Evolutionary conservation across 176 grass and related monocot species (phyloP).

Genomic region (Oryza meridionalis): DNA sequence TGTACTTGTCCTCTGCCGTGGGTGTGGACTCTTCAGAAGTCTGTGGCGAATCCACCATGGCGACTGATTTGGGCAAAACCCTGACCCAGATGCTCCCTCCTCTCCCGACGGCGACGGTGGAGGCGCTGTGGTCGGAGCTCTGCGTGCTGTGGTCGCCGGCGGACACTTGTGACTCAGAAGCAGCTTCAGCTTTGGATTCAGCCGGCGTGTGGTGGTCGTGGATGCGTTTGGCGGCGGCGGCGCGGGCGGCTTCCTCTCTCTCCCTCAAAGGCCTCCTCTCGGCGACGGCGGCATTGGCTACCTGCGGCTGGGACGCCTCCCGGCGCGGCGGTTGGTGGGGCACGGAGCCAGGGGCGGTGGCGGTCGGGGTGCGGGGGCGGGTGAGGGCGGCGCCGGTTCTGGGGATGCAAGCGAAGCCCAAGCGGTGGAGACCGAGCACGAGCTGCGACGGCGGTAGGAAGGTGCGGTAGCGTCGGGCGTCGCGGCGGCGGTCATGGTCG

Average conservation of each 20-base stretch:
- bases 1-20: conserved; percentile 38
- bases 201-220: not conserved
- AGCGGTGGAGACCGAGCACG: conserved; percentile 27
- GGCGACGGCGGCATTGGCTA: not conserved
- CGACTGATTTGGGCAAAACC: conserved; percentile 7
- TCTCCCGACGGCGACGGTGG: conserved; percentile 10
- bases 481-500: conserved; percentile 29
- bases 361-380: not conserved
- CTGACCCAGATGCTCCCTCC: conserved; percentile 31
- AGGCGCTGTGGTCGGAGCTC: conserved; percentile 3
- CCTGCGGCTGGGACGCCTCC: not conserved
- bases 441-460: conserved; percentile 11
- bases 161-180: not conserved
- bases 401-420: conserved; percentile 23
- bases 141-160: conserved; percentile 2
- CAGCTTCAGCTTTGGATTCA: conserved; percentile 12
- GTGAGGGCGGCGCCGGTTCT: not conserved
- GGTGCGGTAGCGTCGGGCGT: not conserved
- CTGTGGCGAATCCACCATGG: not conserved
- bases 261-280: conserved; percentile 68
- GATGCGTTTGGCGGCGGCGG: not conserved
- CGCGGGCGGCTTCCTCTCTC: conserved; percentile 38
- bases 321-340: not conserved
- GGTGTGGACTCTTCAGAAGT: not conserved
- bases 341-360: not conserved